Percentiles rank a stretch among this genome's conserved stretches.
Evolutionary conservation across 352 stramenopile species (phyloP).

Genomic region (Phytopythium ostracodes): DNA sequence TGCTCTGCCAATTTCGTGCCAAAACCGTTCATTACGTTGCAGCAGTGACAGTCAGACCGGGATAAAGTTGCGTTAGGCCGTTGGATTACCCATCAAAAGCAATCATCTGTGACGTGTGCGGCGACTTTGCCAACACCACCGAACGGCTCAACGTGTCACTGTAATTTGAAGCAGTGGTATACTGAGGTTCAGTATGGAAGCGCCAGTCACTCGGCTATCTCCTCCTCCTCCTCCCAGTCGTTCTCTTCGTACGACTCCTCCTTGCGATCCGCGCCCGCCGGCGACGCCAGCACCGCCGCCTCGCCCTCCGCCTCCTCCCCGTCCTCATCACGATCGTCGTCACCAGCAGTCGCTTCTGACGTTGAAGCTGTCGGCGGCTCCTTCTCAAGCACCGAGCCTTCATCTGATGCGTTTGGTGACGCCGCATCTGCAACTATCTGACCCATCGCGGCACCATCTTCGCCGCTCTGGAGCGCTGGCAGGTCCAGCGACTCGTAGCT

Average conservation of each 20-base stretch:
- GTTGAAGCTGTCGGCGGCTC: background rate
- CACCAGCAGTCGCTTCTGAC: background rate
- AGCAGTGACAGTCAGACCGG: background rate
- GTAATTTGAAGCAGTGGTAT: no score
- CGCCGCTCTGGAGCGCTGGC: constrained; percentile 25
- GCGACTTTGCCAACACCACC: background rate
- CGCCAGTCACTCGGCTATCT: background rate
- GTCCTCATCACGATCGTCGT: background rate
- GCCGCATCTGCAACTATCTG: background rate
- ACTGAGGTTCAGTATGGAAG: background rate
- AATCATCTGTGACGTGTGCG: background rate
- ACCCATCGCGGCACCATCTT: background rate
- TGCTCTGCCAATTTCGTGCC: no score
- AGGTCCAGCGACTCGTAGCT: constrained; percentile 69
- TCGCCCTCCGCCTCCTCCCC: background rate
- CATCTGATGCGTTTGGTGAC: constrained; percentile 3
- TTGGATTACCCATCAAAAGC: constrained; percentile 3
- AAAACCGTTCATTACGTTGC: background rate
- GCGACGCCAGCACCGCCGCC: background rate
- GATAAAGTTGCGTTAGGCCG: background rate
- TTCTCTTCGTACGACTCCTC: constrained; percentile 58
- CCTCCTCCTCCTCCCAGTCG: constrained; percentile 63
- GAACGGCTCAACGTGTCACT: background rate
- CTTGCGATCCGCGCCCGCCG: background rate
- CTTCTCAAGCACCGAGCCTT: background rate